phyloP scores from a whole-genome alignment of 257 asterid species.

The Solanum gracilifrons region DNA sequence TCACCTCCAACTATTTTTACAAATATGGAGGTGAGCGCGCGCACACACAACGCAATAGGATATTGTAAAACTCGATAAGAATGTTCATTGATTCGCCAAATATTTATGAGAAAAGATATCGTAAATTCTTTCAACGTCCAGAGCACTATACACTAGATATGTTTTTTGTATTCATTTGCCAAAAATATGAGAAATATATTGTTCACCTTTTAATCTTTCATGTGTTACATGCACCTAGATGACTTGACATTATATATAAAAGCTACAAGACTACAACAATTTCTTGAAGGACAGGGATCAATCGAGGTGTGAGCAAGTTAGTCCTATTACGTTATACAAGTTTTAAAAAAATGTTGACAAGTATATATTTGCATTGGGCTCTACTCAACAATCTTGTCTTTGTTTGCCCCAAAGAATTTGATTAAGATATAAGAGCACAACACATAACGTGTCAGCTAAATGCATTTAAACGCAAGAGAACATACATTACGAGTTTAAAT shows the following conservation, averaged over 20 bases:
- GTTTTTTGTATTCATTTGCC: neutral
- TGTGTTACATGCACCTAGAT: neutral
- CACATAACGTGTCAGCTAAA: neutral
- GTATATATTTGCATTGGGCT: neutral
- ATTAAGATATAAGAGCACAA: neutral
- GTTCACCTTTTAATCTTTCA: neutral
- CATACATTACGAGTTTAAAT: neutral
- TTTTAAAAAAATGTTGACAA: neutral
- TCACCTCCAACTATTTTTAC: neutral
- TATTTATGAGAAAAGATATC: neutral
- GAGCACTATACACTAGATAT: neutral
- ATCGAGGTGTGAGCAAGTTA: neutral
- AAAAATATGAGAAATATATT: neutral
- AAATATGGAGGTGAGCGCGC: neutral
- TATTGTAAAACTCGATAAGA: neutral
- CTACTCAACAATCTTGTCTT: neutral
- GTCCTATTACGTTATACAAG: neutral
- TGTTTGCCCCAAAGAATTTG: neutral
- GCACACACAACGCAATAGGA: no score
- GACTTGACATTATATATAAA: neutral
- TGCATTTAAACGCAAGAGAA: neutral
- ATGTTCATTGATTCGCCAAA: neutral
- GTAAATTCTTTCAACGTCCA: neutral
- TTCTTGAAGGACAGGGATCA: neutral
- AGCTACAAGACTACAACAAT: neutral